Base-by-base conservation (phyloP, 202 grass and related monocot species). In the Setaria viridis region DNA sequence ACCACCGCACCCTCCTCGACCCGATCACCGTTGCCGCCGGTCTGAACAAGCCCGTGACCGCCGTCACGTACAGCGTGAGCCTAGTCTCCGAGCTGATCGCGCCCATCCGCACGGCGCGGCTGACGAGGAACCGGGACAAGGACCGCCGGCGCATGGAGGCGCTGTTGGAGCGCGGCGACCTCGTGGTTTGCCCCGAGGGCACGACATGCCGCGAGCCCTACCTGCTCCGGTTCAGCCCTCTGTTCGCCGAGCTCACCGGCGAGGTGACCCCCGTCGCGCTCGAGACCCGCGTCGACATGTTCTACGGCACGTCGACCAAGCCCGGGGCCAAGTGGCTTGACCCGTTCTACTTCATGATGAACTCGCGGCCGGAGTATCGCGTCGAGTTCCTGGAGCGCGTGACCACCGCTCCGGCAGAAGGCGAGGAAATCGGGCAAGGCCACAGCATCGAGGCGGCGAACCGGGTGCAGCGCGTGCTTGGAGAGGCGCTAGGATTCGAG, bases 1-100 rank as follows among this genome's bases (percentile, higher is more conserved):
- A 95, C 83, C 93, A 95, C 50, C 90, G 93, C 53, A 95, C 93
- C 6, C 93, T 95, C 25, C 85, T 95, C 9, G 90, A 95, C 67
- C 93, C 93, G 25, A 82, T 95, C 34, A 89, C 86, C 19, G 51
- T 95, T 49, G 89, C 90, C n/a, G 83, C 67, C 3, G 67, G 70
- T 1, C 32, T 91, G 2, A 76, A 90, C 54, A 85, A 85, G 41
- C 86, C 65, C 15, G 81, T 95, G 0, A 92, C 90, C 14, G 86
- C 93, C 20, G 85, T 91, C 21, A 91, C 88, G 4, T 95, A 95
- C 84, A 95, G 93, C 76, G 67, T 95, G 10, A 93, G 90, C 83
- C 88, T 76, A 12, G 15, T 95, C 1, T 87, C 93, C 5, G 93
- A 93, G 88, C 70, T 95, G 30, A 13, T 95, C 39, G 89, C 93